Percentiles rank a stretch among this genome's conserved stretches.
These are phyloP conservation scores for Camptophora hylomeconis DNA, from an alignment of 2,329 filamentous ascomycete species.

Conservation along the genomic window DNA sequence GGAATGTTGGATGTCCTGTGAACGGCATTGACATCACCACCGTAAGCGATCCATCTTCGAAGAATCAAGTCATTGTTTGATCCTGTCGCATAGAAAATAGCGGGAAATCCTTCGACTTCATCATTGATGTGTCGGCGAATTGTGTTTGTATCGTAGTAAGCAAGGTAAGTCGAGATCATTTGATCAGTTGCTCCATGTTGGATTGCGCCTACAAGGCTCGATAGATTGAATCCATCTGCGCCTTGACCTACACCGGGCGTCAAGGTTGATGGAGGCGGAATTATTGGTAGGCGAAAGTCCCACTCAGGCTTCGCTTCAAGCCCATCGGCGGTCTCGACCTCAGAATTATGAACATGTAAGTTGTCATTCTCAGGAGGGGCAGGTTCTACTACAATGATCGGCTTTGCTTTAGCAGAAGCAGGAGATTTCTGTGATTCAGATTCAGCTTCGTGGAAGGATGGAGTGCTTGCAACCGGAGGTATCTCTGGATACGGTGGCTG, in stretches of 20 bases:
- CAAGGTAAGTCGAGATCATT: conserved; percentile 8
- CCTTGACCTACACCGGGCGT: background rate
- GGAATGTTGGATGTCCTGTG: conserved; percentile 14
- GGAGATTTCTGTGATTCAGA: background rate
- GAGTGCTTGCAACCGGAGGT: background rate
- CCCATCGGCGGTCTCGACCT: background rate
- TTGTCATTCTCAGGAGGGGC: background rate
- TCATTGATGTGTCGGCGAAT: conserved; percentile 14
- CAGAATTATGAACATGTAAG: background rate
- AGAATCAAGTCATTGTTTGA: conserved; percentile 19
- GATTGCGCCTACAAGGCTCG: conserved; percentile 8
- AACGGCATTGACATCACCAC: conserved; percentile 13
- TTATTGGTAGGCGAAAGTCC: conserved; percentile 2
- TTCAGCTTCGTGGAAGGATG: background rate
- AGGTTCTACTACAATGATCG: background rate
- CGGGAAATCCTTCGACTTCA: conserved; percentile 14
- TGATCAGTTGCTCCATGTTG: conserved; percentile 7
- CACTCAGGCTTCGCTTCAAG: conserved; percentile 1
- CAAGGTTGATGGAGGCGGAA: conserved; percentile 1
- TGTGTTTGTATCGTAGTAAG: conserved; percentile 7
- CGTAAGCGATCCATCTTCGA: conserved; percentile 15
- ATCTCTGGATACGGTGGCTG: too few relatives aligned
- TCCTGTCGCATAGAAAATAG: conserved; percentile 20
- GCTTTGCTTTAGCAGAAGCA: background rate
- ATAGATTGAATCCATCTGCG: conserved; percentile 6